Base-by-base conservation (phyloP, 2,329 filamentous ascomycete genomes). In the Aspergillus amoenus region DNA sequence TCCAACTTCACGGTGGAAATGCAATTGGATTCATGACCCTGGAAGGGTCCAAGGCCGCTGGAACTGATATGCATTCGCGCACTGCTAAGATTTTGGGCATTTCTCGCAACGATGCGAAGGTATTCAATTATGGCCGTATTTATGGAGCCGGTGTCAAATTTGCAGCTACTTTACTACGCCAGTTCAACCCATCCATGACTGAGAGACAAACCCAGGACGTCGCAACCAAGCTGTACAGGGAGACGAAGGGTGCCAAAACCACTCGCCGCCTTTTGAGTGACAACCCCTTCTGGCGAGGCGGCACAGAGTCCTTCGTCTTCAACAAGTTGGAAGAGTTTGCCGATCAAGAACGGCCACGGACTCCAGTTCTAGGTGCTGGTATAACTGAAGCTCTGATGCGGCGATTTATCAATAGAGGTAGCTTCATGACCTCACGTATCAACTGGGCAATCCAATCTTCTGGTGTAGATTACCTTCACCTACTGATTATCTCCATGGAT, bases 391-490 rank as follows among this genome's bases (percentile, higher is more conserved):
- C 95, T 0, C 79, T 99, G 18, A 95, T 96, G 88, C 83, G 88
- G 52, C 87, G 90, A 15, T 96, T 89, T 69, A 87, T 99, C 66
- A 90, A 84, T 73, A 94, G 91, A 69, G 92, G 93, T 37, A 91
- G 88, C 21, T 99, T 96, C 76, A 88, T 99, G 78, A 97, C 94
- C 1, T 95, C 90, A 17, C 88, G 95, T 34, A 97, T 99, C 76
- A 99, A 99, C 71, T 99, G 94, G 94, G 94, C 94, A 3, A 97
- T 99, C 65, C 94, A 99, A 69, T 97, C 93, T 1, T 96, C 91
- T 0, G 94, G 95, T 5, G 93, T 97, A 4, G 95, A 99, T 73
- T 99, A 99, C 73, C 84, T 99, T 2, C 94, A 99, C 69, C 85
- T 99, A 4, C 83, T 99, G 17, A 91, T 99, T 61, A 85, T 97